These are phyloP conservation scores for Neurospora sp. DNA, from an alignment of 495 filamentous ascomycete species.

Conservation along the genomic window DNA sequence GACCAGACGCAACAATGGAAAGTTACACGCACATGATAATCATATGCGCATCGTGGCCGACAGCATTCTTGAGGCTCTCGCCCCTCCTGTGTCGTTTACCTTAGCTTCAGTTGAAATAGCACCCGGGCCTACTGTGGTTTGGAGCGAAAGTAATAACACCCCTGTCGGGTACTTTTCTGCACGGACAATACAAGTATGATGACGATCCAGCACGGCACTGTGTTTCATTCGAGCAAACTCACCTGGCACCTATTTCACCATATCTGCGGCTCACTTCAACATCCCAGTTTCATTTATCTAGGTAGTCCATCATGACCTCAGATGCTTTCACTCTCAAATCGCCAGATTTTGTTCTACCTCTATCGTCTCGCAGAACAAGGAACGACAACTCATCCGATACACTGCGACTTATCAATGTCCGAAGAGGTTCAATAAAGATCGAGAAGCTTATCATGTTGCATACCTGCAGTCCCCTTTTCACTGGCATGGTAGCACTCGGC, in stretches of 20 bases:
- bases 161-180: no score
- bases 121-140: background rate
- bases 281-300: background rate
- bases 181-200: background rate
- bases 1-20: background rate
- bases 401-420: background rate
- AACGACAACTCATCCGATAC: background rate
- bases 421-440: constrained; percentile 9
- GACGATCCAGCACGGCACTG: background rate
- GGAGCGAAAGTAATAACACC: no score
- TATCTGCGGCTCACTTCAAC: background rate
- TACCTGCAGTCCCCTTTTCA: background rate
- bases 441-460: constrained; percentile 20
- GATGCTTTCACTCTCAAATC: background rate
- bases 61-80: background rate
- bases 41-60: background rate
- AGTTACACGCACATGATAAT: background rate
- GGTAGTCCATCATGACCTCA: background rate
- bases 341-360: background rate
- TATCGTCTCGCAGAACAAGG: background rate
- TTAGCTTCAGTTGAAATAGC: background rate
- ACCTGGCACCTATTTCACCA: background rate
- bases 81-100: background rate
- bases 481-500: background rate
- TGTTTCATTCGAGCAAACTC: background rate